phyloP scores from a whole-genome alignment of 768 basidiomycete genomes.

The Pholiota microspora region DNA sequence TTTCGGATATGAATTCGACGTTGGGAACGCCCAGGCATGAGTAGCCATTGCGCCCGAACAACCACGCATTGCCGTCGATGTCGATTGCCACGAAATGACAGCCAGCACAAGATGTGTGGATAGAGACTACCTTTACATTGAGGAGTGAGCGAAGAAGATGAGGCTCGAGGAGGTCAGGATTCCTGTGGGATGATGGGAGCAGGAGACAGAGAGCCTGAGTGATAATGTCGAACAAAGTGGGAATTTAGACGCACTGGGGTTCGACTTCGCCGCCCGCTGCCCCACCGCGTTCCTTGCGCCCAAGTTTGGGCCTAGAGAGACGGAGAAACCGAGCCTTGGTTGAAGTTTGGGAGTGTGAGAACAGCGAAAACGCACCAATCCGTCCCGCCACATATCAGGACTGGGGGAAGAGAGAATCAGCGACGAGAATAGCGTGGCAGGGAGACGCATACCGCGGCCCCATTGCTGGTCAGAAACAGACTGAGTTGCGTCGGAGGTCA shows the following conservation, averaged over 20 bases:
- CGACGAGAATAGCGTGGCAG: slow-evolving; percentile 10
- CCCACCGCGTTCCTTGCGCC: slow-evolving; percentile 67
- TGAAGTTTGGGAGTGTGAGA: slow-evolving; percentile 27
- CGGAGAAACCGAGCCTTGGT: slow-evolving; percentile 18
- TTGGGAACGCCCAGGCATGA: slow-evolving; percentile 61
- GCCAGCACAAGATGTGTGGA: slow-evolving; percentile 74
- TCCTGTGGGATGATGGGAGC: slow-evolving; percentile 29
- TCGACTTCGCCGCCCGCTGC: slow-evolving; percentile 39
- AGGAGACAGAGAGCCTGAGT: slow-evolving; percentile 4
- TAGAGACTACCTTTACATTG: slow-evolving; percentile 70
- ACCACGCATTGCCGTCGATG: slow-evolving; percentile 76
- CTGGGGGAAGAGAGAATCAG: slow-evolving; percentile 38
- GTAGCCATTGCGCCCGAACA: slow-evolving; percentile 84
- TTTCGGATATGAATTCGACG: slow-evolving; percentile 68
- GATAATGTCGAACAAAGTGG: slow-evolving; percentile 6
- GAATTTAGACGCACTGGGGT: slow-evolving; percentile 31
- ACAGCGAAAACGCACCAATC: slow-evolving; percentile 64
- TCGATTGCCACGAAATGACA: slow-evolving; percentile 80
- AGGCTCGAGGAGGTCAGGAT: slow-evolving; percentile 83
- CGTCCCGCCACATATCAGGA: slow-evolving; percentile 82
- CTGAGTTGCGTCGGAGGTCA: slow-evolving; percentile 24
- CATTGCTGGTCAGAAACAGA: slow-evolving; percentile 35
- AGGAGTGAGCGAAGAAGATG: slow-evolving; percentile 86
- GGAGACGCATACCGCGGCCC: slow-evolving; percentile 36
- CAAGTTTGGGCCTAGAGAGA: slow-evolving; percentile 64